phyloP scores from a whole-genome alignment of 2,329 filamentous ascomycete genomes.

The Stromatinia cepivora region DNA sequence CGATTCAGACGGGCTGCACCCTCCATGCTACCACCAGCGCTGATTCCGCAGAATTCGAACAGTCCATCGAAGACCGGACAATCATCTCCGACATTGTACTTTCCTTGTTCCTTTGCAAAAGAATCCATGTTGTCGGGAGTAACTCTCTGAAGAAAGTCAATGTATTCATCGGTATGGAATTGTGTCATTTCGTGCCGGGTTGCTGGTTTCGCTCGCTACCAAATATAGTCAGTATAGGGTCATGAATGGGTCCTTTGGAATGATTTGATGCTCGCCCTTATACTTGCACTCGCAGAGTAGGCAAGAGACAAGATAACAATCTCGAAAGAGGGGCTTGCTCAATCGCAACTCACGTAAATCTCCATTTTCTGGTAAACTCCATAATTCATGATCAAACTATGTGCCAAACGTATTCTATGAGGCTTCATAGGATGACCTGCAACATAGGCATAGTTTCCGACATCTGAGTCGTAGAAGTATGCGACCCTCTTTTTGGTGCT shows the following conservation, averaged over 20 bases:
- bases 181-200: slow-evolving; percentile 87
- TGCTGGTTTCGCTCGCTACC: slow-evolving; percentile 78
- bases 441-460: slow-evolving; percentile 97
- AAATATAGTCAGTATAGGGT: slow-evolving; percentile 23
- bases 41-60: slow-evolving; percentile 95
- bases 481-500: slow-evolving; percentile 78
- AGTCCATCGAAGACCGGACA: slow-evolving; percentile 97
- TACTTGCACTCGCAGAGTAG: slow-evolving; percentile 4
- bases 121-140: slow-evolving; percentile 98
- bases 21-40: slow-evolving; percentile 90
- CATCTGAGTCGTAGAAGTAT: slow-evolving; percentile 98
- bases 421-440: slow-evolving; percentile 99
- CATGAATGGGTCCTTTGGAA: not conserved
- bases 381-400: slow-evolving; percentile 95
- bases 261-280: not conserved
- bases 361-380: slow-evolving; percentile 97
- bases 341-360: slow-evolving; percentile 69
- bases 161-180: slow-evolving; percentile 94
- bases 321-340: not conserved
- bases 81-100: slow-evolving; percentile 95
- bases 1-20: slow-evolving; percentile 88
- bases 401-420: slow-evolving; percentile 90
- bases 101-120: slow-evolving; percentile 85
- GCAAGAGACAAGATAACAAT: not conserved
- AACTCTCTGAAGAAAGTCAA: slow-evolving; percentile 91